Conservation (phyloP, 345 rosid genomes). For the Salix suchowensis region DNA sequence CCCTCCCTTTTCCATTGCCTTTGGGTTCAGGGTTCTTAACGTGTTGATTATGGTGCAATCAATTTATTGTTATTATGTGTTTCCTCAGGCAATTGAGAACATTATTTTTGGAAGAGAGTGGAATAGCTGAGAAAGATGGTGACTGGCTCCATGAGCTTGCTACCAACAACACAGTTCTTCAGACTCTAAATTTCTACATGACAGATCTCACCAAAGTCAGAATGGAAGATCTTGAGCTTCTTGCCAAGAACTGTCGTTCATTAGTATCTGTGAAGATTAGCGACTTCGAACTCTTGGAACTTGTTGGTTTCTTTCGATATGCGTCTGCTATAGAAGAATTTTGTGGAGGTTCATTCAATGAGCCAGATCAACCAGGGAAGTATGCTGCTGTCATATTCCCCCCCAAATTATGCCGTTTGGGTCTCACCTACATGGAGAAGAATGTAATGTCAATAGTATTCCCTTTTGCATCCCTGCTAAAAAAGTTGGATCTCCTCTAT, state of each 20-base stretch:
- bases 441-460: conserved; percentile 71
- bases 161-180: conserved; percentile 56
- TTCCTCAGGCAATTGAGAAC: conserved; percentile 63
- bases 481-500: conserved; percentile 81
- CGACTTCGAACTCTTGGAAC: conserved; percentile 69
- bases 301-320: conserved; percentile 57
- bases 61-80: conserved; percentile 4
- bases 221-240: conserved; percentile 62
- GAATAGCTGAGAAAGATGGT: conserved; percentile 62
- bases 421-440: conserved; percentile 67
- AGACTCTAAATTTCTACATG: conserved; percentile 79
- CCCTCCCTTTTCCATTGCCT: not conserved
- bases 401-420: conserved; percentile 55
- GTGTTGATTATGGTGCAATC: not conserved
- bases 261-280: conserved; percentile 71
- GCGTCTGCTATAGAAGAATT: conserved; percentile 77
- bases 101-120: conserved; percentile 80
- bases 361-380: conserved; percentile 33
- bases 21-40: not conserved
- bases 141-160: conserved; percentile 92
- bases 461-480: conserved; percentile 67
- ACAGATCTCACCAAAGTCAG: conserved; percentile 51
- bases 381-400: conserved; percentile 56
- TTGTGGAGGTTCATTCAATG: conserved; percentile 76
- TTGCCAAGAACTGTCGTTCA: conserved; percentile 66